Evolutionary conservation across 371 early-diverging fungal genomes (phyloP), one percentile per base, ranked within the genome.

Genomic region (Mortierella sp.): DNA sequence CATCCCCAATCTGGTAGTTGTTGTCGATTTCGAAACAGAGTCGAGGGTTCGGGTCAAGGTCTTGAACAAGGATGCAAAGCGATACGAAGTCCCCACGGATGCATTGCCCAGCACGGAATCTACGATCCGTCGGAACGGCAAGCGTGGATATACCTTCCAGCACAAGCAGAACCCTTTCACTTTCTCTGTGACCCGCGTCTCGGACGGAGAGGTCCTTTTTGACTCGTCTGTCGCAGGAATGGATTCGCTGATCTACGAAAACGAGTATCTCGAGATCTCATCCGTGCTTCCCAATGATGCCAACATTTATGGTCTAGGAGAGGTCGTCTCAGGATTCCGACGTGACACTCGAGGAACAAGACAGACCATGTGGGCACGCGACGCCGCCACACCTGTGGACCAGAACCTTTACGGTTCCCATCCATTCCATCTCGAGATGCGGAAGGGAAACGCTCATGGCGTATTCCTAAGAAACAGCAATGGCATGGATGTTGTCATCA

Each of bases 271-370:
- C 4, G 90, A 91, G 66, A 50, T 92, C 28, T 81, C 85, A 0
- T 79, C 86, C 5, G 72, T 70, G 0, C 60, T 91, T 9, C 64
- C 71, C 3, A 53, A 68, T 0, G 66, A 88, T 43, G 84, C 90
- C 21, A 85, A 92, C 48, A 86, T 92, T 52, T 92, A 88, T 62
- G 92, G 93, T 10, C 72, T 92, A 8, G 93, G 93, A 26, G 92
- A 92, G 67, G 80, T 83, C 0, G 84, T 86, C 10, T 80, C 80
- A n/a, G 69, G 71, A 12, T 87, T 90, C 61, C 72, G 81, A 49
- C 78, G 90, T 2, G 70, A 80, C 41, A 12, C 73, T 1, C 12
- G 52, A 13, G 72, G 60, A 6, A 80, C 73, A 9, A 54, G 71
- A 7, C 78, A 73, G 52, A 86, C 83, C 19, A 78, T 86, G 61